Percentiles rank a stretch among this genome's conserved stretches.
phyloP scores from a whole-genome alignment of 2,329 filamentous ascomycete species.

The Beauveria medogensis region DNA sequence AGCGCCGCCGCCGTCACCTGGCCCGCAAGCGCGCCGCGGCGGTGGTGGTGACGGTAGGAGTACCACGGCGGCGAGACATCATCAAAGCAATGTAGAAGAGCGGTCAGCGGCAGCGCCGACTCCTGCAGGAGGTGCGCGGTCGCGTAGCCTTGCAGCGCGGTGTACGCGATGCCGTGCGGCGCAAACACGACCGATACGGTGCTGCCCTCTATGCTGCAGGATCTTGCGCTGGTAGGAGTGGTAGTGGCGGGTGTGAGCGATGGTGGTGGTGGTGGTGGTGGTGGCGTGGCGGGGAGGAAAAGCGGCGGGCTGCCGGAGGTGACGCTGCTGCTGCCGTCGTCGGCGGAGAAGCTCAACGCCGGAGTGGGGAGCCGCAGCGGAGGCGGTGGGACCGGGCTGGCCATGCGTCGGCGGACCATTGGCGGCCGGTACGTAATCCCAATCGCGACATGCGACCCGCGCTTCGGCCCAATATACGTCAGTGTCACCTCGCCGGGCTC shows the following conservation, averaged over 20 bases:
- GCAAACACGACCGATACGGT: slow-evolving; percentile 57
- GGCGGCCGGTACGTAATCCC: slow-evolving; percentile 65
- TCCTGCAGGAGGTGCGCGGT: slow-evolving; percentile 47
- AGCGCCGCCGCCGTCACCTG: slow-evolving; percentile 46
- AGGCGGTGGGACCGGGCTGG: background rate
- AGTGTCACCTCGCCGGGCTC: slow-evolving; percentile 61
- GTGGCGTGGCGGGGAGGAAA: slow-evolving; percentile 12
- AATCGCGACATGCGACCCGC: slow-evolving; percentile 54
- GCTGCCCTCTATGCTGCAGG: slow-evolving; percentile 18
- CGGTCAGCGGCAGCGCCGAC: slow-evolving; percentile 52
- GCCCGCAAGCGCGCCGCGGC: slow-evolving; percentile 46
- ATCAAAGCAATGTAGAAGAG: slow-evolving; percentile 58
- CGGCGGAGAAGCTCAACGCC: background rate
- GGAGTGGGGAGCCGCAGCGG: slow-evolving; percentile 1
- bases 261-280: background rate
- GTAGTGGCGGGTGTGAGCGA: slow-evolving; percentile 12
- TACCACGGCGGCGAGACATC: slow-evolving; percentile 49
- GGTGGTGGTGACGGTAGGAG: slow-evolving; percentile 47
- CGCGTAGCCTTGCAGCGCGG: slow-evolving; percentile 46
- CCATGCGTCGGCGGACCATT: slow-evolving; percentile 18
- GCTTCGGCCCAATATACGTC: slow-evolving; percentile 54
- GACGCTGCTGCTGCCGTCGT: background rate
- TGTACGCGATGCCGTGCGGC: slow-evolving; percentile 52
- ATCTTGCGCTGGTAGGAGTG: no score
- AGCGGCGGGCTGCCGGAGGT: slow-evolving; percentile 7